Percentiles rank a stretch among this genome's conserved stretches.
Conservation (phyloP, 75 land plant genomes). For the Isoetes taiwanensis region DNA sequence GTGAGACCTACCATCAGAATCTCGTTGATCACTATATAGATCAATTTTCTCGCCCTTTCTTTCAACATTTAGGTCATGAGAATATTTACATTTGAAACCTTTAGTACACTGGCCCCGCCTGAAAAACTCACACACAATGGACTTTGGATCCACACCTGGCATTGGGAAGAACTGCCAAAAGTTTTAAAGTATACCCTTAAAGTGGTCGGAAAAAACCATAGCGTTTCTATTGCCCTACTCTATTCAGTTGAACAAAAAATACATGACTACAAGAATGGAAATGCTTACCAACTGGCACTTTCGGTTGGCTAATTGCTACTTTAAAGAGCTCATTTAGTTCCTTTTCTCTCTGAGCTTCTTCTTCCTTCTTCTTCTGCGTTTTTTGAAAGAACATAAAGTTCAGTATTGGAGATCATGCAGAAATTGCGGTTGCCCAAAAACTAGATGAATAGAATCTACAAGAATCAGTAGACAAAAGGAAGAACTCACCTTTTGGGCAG, state of each 20-base stretch:
- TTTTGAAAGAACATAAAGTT: too few species aligned
- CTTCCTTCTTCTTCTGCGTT: constrained; percentile 99
- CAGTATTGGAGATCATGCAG: background rate
- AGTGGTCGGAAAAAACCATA: too few species aligned
- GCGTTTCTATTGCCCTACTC: too few species aligned
- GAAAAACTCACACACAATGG: constrained; percentile 85
- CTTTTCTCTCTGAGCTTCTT: constrained; percentile 83
- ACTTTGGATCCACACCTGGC: constrained; percentile 98
- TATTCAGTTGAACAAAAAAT: too few species aligned
- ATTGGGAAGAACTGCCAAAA: too few species aligned
- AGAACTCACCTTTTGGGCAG: constrained; percentile 20
- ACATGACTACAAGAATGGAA: background rate
- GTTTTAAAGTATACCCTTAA: too few species aligned
- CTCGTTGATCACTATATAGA: constrained; percentile 91
- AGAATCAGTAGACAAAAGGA: background rate
- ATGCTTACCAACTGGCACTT: constrained; percentile 79
- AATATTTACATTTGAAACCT: constrained; percentile 97
- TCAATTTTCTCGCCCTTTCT: constrained; percentile 99
- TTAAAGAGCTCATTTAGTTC: constrained; percentile 94
- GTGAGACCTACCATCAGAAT: constrained; percentile 29
- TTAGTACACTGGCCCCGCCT: constrained; percentile 93
- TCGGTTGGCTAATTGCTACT: constrained; percentile 91
- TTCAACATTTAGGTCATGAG: constrained; percentile 92
- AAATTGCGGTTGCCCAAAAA: background rate
- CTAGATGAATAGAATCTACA: background rate